Evolutionary conservation across 2,329 filamentous ascomycete species (phyloP), one percentile per base, ranked within the genome.

Genomic region (Periconia sp.): DNA sequence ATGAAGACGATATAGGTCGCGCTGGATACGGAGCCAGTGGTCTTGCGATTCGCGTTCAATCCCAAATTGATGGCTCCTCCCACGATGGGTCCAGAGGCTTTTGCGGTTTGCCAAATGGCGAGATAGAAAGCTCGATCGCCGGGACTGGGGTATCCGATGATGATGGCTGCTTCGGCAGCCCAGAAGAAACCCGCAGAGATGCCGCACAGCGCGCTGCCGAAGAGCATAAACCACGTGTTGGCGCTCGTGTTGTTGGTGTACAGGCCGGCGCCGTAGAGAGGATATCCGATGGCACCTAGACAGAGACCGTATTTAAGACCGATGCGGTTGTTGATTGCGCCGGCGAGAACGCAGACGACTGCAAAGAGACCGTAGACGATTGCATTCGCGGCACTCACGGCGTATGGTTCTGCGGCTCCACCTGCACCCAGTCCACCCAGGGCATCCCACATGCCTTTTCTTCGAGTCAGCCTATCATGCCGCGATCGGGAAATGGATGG

Each of bases 11-110:
- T 72, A 53, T 79, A 79, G 0, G 76, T 79, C 11, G 74, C 63
- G 15, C 68, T 70, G 0, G 66, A 66, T 0, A 76, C 70, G n/a
- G 72, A 71, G 17, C 76, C 76, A 2, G 64, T 60, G 0, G 74
- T 70, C 19, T 72, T 68, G 11, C 67, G 61, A 35, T 66, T 67
- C 27, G 71, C 66, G 56, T 81, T 82, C 10, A 82, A 61, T 0
- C 74, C 81, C 2, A 82, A 69, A 18, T 78, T 77, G 55, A 82
- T 81, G 2, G 78, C 74, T 2, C 79, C 80, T 11, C 81, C 80
- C 8, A 83, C 74, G 23, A 82, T 78, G 17, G 70, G 70, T 10
- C 70, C 70, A 45, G 67, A 59, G 7, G 69, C 68, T 49, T 72
- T 72, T 6, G 69, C 69, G 8, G 64, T 66, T 52, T 72, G 69